Conservation (phyloP, 352 stramenopile genomes). For the Chrysophaeum taylorii region DNA sequence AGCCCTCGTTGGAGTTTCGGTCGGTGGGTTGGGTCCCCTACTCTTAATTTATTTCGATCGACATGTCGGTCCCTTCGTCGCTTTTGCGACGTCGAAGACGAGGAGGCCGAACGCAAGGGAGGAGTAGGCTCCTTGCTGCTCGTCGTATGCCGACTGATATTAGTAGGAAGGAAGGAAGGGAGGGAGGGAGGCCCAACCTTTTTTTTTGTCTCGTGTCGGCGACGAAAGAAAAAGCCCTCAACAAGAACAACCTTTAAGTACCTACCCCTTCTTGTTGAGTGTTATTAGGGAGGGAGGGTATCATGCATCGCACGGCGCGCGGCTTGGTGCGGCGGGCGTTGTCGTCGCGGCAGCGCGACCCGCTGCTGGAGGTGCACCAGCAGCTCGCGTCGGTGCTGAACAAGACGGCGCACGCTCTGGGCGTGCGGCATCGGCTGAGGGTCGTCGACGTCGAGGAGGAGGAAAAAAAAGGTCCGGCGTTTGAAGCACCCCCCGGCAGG, state of each 20-base stretch:
- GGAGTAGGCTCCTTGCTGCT: no score
- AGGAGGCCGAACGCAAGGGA: no score
- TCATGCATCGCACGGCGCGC: neutral
- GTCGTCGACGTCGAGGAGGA: neutral
- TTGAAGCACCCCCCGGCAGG: neutral
- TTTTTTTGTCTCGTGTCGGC: neutral
- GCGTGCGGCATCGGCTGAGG: slow-evolving; percentile 1
- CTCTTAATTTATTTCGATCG: no score
- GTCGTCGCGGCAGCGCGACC: neutral
- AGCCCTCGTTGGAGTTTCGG: no score
- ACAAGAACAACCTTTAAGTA: no score
- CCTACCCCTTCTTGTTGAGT: neutral
- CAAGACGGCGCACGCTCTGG: neutral
- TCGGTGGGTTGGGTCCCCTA: no score
- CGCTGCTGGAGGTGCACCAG: slow-evolving; percentile 2
- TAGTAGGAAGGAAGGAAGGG: no score
- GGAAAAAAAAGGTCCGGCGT: neutral
- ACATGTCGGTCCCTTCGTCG: no score
- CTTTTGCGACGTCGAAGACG: no score
- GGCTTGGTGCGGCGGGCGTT: neutral
- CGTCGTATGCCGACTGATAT: no score
- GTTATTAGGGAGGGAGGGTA: neutral
- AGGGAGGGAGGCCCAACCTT: no score
- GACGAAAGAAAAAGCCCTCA: neutral
- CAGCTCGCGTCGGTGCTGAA: neutral